Conservation (phyloP, 2,329 filamentous ascomycete species). For the Aureobasidium sp. region DNA sequence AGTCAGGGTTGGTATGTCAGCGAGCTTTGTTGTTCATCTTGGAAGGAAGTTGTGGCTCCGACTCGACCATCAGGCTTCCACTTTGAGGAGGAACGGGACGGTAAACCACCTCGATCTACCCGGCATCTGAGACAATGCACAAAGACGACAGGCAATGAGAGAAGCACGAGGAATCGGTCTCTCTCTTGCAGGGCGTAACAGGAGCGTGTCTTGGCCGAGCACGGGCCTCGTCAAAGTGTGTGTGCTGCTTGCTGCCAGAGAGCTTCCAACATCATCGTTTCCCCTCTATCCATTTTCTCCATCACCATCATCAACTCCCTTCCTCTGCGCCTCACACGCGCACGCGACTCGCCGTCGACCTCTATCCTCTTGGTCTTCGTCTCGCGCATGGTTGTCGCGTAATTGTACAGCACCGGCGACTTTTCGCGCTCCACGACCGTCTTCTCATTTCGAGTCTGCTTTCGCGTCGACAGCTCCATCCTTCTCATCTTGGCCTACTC, state of each 20-base stretch:
- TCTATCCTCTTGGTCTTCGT: neutral
- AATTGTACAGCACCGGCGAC: constrained; percentile 8
- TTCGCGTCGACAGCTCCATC: constrained; percentile 14
- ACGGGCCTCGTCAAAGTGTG: neutral
- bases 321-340: neutral
- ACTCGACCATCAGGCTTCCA: too few species aligned
- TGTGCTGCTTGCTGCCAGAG: too few species aligned
- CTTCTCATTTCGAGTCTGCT: neutral
- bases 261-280: constrained; percentile 5
- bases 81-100: too few species aligned
- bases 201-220: neutral
- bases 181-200: too few species aligned
- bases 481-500: neutral
- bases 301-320: neutral
- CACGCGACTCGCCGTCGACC: neutral
- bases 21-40: too few species aligned
- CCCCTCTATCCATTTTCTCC: neutral
- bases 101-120: too few species aligned
- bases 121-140: too few species aligned
- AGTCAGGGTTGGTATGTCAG: too few species aligned
- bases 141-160: too few species aligned
- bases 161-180: too few species aligned
- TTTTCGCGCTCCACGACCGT: neutral
- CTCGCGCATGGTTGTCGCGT: constrained; percentile 11
- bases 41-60: too few species aligned